Evolutionary conservation across 148 eudicot genomes (phyloP).

Genomic region (Selenicereus undatus): DNA sequence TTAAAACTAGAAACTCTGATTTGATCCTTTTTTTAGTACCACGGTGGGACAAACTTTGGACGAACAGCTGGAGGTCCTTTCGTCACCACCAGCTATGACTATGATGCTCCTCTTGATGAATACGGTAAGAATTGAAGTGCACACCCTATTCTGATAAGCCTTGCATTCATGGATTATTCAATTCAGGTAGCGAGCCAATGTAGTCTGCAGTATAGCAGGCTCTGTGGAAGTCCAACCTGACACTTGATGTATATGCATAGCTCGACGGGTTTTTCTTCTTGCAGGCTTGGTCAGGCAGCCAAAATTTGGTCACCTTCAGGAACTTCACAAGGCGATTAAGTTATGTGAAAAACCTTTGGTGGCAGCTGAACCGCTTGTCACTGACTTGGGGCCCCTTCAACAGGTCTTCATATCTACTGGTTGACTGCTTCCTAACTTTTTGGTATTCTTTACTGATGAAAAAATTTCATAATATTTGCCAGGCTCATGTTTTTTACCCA

Average conservation of each 20-base stretch:
- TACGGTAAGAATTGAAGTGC: slow-evolving; percentile 48
- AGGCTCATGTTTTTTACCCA: slow-evolving; percentile 86
- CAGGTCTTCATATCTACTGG: slow-evolving; percentile 43
- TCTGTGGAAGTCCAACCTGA: background rate
- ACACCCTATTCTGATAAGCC: background rate
- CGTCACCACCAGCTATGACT: slow-evolving; percentile 86
- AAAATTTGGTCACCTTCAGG: slow-evolving; percentile 74
- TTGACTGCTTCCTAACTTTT: slow-evolving; percentile 2
- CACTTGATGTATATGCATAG: background rate
- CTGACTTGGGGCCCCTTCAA: slow-evolving; percentile 64
- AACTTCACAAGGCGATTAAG: slow-evolving; percentile 77
- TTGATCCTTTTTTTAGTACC: slow-evolving; percentile 46
- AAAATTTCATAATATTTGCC: slow-evolving; percentile 13
- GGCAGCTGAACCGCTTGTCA: slow-evolving; percentile 68
- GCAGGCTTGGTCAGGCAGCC: slow-evolving; percentile 78
- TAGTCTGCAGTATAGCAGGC: background rate
- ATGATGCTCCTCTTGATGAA: slow-evolving; percentile 95
- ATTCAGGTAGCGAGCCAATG: background rate
- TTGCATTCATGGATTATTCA: background rate
- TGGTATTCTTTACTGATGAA: background rate
- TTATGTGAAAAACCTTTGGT: slow-evolving; percentile 66
- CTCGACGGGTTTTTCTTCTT: slow-evolving; percentile 9
- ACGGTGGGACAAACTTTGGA: slow-evolving; percentile 94
- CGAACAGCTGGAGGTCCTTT: slow-evolving; percentile 94
- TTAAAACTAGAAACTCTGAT: background rate